Evolutionary conservation across 1,284 basidiomycete species (phyloP), one percentile per base, ranked within the genome.

Genomic region (Rhodotorula sp.): DNA sequence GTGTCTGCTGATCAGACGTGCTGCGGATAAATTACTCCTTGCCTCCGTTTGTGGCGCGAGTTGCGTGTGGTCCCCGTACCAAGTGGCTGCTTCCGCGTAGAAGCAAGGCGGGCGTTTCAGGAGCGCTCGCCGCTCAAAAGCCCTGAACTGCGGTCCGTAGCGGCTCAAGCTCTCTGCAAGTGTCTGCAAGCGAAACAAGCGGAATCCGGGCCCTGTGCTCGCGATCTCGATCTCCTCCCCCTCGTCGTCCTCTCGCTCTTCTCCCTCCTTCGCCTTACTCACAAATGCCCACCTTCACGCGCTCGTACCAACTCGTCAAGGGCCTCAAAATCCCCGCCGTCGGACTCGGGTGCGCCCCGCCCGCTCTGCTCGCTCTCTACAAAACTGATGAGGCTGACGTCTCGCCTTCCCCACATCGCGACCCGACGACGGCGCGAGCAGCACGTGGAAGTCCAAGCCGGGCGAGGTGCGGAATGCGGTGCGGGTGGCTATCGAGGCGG

Each of bases 321-420:
- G 59, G 68, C 10, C 50, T 68, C 58, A 77, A 73, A 61, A 78
- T 78, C 58, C 77, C 77, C 21, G 72, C 76, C 7, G 61, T 78
- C 21, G 77, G 77, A 1, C 73, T 78, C 25, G 77, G 77, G 76
- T 67, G 14, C 52, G 62, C 13, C n/a, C 23, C 44, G 52, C 21
- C 25, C 42, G 23, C 34, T 42, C 34, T 42, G 9, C 25, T 16
- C 60, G 16, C 25, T n/a, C n/a, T 5, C 55, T 7, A 17, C 49
- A 14, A 16, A 44, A 13, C 27, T 3, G 21, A 44, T 14, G 16
- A 34, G 41, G 45, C 23, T 25, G 45, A 41, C 53, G 34, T 27
- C 45, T 46, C 48, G 19, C 19, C 62, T 21, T n/a, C 53, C 46
- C 14, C 61, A 10, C 49, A n/a, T 23, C 56, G 25, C n/a, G 34